Conservation (phyloP, 1,284 basidiomycete species). For the Schizophyllum commune region DNA sequence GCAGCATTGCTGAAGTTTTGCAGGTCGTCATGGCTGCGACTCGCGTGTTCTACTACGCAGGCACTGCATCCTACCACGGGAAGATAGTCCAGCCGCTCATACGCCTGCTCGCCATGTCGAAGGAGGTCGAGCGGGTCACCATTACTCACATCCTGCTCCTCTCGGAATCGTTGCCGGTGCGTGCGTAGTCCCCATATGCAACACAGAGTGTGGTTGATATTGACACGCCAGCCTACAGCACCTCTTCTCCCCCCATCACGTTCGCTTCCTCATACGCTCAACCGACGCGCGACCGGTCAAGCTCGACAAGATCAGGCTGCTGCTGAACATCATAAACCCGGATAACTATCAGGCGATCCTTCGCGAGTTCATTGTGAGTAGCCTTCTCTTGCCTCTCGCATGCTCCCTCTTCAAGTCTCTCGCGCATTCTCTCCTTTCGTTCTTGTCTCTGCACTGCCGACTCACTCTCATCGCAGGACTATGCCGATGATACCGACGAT, state of each 20-base stretch:
- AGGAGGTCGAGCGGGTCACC: conserved; percentile 67
- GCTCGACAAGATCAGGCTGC: conserved; percentile 63
- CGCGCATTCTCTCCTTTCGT: no score
- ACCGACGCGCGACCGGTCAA: conserved; percentile 63
- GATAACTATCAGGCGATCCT: conserved; percentile 68
- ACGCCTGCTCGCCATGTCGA: conserved; percentile 53
- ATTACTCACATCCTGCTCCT: conserved; percentile 66
- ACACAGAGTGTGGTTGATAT: conserved; percentile 4
- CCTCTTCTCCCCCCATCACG: conserved; percentile 52
- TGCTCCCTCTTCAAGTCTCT: background rate
- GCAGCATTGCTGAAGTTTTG: background rate
- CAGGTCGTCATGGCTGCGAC: conserved; percentile 73
- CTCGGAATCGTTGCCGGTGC: conserved; percentile 53
- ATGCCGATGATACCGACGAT: conserved; percentile 67
- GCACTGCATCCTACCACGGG: conserved; percentile 43
- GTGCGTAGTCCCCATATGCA: conserved; percentile 17
- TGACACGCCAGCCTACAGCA: conserved; percentile 26
- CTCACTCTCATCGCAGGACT: conserved; percentile 44
- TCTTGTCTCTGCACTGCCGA: no score
- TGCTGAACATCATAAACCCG: conserved; percentile 54
- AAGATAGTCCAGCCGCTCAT: conserved; percentile 45
- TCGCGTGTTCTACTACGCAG: conserved; percentile 69
- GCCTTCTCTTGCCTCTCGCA: background rate
- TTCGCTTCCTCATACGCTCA: conserved; percentile 62
- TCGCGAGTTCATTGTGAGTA: conserved; percentile 73